These are phyloP conservation scores for Oryza glumipatula DNA, from an alignment of 176 grass and related monocot species.

Conservation along the genomic window DNA sequence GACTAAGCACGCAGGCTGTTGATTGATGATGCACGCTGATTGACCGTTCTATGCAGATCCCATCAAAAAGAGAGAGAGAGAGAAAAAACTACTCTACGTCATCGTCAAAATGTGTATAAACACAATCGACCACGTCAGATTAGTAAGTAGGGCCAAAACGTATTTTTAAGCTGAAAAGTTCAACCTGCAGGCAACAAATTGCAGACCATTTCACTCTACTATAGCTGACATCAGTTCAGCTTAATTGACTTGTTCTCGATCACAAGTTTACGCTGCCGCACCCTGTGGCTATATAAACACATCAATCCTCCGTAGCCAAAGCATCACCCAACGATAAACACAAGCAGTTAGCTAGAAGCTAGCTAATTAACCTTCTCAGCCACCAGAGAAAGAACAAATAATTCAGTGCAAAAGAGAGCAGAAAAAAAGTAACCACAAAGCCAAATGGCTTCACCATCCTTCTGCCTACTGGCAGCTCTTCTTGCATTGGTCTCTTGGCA, in stretches of 20 bases:
- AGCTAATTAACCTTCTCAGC: no score
- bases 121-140: neutral
- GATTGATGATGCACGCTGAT: no score
- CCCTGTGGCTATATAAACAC: neutral
- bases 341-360: no score
- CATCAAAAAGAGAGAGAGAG: no score
- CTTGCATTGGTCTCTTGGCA: neutral
- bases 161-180: neutral
- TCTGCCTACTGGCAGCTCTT: neutral
- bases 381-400: neutral
- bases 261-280: neutral
- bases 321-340: neutral
- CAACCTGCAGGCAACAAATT: neutral
- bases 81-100: no score
- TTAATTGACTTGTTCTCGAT: neutral
- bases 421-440: no score
- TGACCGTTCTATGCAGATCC: no score
- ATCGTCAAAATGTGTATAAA: neutral
- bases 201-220: neutral
- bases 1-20: no score
- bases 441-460: neutral
- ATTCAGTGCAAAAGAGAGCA: neutral
- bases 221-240: neutral
- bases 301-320: neutral
- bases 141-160: neutral